Conservation (phyloP, 345 rosid genomes). For the Eucalyptus polyanthemos region DNA sequence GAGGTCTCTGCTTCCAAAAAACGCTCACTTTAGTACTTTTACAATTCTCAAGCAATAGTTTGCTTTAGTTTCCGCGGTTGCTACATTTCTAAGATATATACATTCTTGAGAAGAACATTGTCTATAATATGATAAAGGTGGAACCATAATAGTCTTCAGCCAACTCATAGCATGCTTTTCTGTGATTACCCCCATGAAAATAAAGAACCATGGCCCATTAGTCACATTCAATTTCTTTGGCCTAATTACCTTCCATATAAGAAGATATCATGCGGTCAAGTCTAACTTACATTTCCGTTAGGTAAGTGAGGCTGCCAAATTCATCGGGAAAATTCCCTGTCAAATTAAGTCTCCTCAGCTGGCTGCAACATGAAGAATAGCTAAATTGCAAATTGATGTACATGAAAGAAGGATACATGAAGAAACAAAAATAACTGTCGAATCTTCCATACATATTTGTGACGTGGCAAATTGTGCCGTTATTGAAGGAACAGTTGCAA, state of each 20-base stretch:
- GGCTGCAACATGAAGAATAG: slow-evolving; percentile 13
- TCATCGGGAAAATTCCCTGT: no score
- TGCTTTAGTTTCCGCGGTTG: background rate
- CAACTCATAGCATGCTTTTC: no score
- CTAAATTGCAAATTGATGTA: background rate
- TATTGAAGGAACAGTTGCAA: slow-evolving; percentile 32
- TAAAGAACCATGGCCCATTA: background rate
- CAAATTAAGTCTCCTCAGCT: slow-evolving; percentile 2
- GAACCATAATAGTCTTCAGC: background rate
- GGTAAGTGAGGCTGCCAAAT: no score
- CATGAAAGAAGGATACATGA: background rate
- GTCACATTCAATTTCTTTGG: background rate
- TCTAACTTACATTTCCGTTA: background rate
- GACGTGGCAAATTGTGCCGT: slow-evolving; percentile 36
- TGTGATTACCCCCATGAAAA: background rate
- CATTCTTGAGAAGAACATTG: background rate
- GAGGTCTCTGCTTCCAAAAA: slow-evolving; percentile 44
- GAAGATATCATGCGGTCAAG: background rate
- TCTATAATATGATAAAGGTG: background rate
- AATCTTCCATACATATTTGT: slow-evolving; percentile 29
- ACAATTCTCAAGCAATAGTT: background rate
- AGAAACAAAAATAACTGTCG: background rate
- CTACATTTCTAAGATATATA: background rate
- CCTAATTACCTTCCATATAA: background rate
- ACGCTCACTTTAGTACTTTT: background rate